phyloP scores from a whole-genome alignment of 441 rosid genomes.

The Arabidopsis hybrid region DNA sequence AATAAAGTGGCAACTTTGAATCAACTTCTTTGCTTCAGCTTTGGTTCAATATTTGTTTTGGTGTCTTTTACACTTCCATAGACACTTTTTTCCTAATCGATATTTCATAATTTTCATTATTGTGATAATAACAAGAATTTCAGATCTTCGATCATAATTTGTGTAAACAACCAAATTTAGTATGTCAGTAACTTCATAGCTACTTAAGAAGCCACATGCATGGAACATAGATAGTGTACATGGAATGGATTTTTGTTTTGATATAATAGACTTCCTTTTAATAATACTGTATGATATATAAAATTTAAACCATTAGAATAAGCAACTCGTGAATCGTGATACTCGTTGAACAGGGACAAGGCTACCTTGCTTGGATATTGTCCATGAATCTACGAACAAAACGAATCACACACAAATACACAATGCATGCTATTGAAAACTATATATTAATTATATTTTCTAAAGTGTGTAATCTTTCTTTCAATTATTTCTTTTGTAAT shows the following conservation, averaged over 20 bases:
- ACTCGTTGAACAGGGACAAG: constrained; percentile 31
- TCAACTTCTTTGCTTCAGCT: constrained; percentile 73
- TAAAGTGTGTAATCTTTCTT: not conserved
- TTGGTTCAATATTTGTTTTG: constrained; percentile 51
- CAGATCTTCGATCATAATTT: not conserved
- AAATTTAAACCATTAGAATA: not conserved
- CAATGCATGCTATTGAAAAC: not conserved
- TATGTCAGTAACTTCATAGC: not conserved
- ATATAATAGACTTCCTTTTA: not conserved
- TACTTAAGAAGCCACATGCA: not conserved
- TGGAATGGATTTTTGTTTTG: not conserved
- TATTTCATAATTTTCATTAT: not conserved
- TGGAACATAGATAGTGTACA: not conserved
- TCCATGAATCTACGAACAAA: constrained; percentile 26
- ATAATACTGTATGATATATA: not conserved
- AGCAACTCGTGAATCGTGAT: constrained; percentile 42
- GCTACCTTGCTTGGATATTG: constrained; percentile 46
- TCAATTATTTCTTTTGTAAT: constrained; percentile 29
- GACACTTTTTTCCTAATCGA: not conserved
- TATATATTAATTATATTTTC: not conserved
- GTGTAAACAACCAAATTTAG: not conserved
- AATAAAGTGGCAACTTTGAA: constrained; percentile 45
- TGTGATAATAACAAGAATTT: not conserved
- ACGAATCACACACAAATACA: constrained; percentile 28
- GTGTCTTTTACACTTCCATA: constrained; percentile 43